phyloP scores from a whole-genome alignment of 305 asterid species.

The Nicotiana rustica region DNA sequence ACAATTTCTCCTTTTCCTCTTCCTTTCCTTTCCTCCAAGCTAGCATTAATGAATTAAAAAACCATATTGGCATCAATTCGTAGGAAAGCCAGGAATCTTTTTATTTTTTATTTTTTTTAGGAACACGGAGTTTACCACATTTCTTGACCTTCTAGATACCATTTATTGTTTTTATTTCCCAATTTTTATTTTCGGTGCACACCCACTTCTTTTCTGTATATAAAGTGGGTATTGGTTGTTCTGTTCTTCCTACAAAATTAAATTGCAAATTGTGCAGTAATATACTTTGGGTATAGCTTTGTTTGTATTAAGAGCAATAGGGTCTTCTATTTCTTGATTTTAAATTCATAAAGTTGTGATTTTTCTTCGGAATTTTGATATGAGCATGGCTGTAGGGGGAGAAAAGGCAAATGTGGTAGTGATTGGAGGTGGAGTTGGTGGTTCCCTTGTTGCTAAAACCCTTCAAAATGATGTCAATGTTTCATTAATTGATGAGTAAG shows the following conservation, averaged over 20 bases:
- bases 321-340: slow-evolving; percentile 9
- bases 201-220: not conserved
- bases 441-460: slow-evolving; percentile 67
- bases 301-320: not conserved
- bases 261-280: not conserved
- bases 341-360: not conserved
- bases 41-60: not conserved
- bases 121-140: not conserved
- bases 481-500: slow-evolving; percentile 60
- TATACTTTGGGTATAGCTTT: not conserved
- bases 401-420: slow-evolving; percentile 73
- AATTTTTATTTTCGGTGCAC: not conserved
- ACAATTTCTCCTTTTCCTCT: not conserved
- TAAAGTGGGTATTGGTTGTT: not conserved
- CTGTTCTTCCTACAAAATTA: not conserved
- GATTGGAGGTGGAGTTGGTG: slow-evolving; percentile 90
- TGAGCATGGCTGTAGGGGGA: slow-evolving; percentile 40
- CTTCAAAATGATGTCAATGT: slow-evolving; percentile 71
- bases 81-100: not conserved
- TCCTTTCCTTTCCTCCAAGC: not conserved
- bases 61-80: not conserved
- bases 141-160: not conserved
- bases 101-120: not conserved
- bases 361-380: slow-evolving; percentile 34
- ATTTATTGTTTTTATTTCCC: not conserved